Conservation (phyloP, 2,329 filamentous ascomycete genomes). For the Kalmusia sp. region DNA sequence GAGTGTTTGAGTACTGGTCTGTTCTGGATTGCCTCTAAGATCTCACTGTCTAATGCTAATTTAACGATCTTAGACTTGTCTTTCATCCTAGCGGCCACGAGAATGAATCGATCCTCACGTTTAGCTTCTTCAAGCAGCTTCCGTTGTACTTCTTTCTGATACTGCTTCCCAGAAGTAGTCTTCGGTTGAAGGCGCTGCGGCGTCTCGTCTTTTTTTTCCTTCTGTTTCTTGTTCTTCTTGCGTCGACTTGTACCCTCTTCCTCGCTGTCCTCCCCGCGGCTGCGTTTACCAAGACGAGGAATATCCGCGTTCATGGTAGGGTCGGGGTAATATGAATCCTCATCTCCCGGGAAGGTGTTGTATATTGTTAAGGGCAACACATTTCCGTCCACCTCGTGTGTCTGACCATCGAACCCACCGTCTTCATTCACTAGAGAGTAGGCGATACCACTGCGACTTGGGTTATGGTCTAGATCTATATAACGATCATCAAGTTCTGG, state of each 20-base stretch:
- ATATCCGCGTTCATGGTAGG: conserved; percentile 33
- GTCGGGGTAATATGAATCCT: conserved; percentile 32
- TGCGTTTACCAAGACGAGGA: conserved; percentile 41
- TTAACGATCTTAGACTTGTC: conserved; percentile 54
- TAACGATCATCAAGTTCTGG: conserved; percentile 55
- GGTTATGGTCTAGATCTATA: conserved; percentile 49
- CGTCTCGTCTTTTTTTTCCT: conserved; percentile 47
- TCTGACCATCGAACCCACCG: conserved; percentile 24
- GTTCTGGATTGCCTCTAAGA: conserved; percentile 45
- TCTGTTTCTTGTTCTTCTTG: conserved; percentile 33
- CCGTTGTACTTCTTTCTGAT: conserved; percentile 56
- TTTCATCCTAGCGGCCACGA: conserved; percentile 54
- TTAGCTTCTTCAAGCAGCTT: conserved; percentile 50
- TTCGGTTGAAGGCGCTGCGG: conserved; percentile 45
- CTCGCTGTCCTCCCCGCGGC: conserved; percentile 34
- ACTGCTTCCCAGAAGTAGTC: conserved; percentile 55
- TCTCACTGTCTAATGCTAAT: conserved; percentile 45
- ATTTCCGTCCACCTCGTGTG: conserved; percentile 24
- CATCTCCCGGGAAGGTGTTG: conserved; percentile 23
- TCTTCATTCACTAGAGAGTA: conserved; percentile 47
- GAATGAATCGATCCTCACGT: conserved; percentile 54
- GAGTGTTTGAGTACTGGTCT: conserved; percentile 37
- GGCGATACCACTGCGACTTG: conserved; percentile 49
- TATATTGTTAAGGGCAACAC: conserved; percentile 23
- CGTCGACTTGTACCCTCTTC: conserved; percentile 26